Evolutionary conservation across 208 protist genomes (phyloP), one percentile per base, ranked within the genome.

Genomic region (Crithidia mellificae): DNA sequence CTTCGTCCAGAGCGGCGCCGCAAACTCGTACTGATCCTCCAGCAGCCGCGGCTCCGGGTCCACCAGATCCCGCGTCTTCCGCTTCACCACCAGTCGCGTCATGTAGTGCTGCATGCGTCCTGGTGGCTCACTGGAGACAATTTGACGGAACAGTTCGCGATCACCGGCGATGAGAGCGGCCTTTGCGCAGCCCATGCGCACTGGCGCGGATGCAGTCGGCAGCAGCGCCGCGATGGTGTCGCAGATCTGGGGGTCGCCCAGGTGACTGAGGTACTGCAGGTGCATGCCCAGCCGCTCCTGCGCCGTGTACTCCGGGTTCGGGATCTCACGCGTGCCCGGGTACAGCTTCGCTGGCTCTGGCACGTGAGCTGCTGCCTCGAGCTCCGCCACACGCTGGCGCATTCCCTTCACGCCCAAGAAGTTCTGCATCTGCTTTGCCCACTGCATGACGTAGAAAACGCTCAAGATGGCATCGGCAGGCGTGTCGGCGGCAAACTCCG

Each of bases 171-270:
- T 93, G 61, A 96, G 80, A 15, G 92, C 85, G 19, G 92, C 92
- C 83, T 96, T 96, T 19, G 92, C 92, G 68, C 92, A 96, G 34
- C 92, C 92, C 88, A 95, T 92, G 12, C 92, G 92, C 22, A 96
- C 84, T n/a, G 92, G 81, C 2, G 81, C 81, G 6, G 84, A 49
- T 6, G 87, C 83, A 7, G 72, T 64, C 15, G 83, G 81, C 50
- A 93, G 75, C 63, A 93, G 32, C 50, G 72, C 56, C 50, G 66
- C 27, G n/a, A 94, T 84, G 22, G 84, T 92, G 8, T 76, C 38
- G 15, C 68, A 44, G 17, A 95, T 78, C 34, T 90, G 74, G 2
- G 92, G 89, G 62, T 96, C 92, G 39, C 83, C 82, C 8, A 96
- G 79, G 34, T 94, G 78, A 32, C 76, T 83, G 39, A 93, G 57